phyloP scores from a whole-genome alignment of 176 grass and related monocot genomes.

The Juncus inflexus region DNA sequence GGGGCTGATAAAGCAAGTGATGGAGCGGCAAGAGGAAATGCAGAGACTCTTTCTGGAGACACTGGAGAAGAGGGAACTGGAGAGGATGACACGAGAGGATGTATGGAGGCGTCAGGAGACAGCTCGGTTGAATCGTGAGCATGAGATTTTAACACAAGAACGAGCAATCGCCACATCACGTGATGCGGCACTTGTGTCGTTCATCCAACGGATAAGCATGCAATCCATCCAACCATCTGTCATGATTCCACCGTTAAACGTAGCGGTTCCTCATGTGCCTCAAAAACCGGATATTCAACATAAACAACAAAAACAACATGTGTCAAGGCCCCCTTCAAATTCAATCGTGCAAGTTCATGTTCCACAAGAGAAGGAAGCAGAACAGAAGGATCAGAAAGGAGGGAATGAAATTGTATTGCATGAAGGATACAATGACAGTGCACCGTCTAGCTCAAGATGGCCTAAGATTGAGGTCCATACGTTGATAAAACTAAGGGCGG shows the following conservation, averaged over 20 bases:
- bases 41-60: conserved; percentile 64
- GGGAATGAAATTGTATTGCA: conserved; percentile 23
- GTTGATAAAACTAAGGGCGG: conserved; percentile 64
- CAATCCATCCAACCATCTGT: conserved; percentile 32
- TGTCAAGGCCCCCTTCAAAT: background rate
- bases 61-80: conserved; percentile 59
- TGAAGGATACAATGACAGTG: conserved; percentile 13
- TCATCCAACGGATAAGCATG: conserved; percentile 64
- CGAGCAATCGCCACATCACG: conserved; percentile 60
- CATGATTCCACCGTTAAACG: conserved; percentile 1
- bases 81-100: conserved; percentile 73
- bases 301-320: conserved; percentile 19
- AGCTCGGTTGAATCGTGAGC: conserved; percentile 55
- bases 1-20: conserved; percentile 55
- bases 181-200: conserved; percentile 67
- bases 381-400: conserved; percentile 19
- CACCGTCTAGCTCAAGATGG: conserved; percentile 65
- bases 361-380: conserved; percentile 21
- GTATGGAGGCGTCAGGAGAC: conserved; percentile 70
- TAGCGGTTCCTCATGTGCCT: conserved; percentile 8
- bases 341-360: background rate
- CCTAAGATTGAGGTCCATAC: conserved; percentile 81
- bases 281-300: background rate
- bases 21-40: conserved; percentile 75
- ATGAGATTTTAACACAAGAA: conserved; percentile 56